Evolutionary conservation across 2,329 filamentous ascomycete species (phyloP), one percentile per base, ranked within the genome.

Genomic region (Trichoderma guizhouense): DNA sequence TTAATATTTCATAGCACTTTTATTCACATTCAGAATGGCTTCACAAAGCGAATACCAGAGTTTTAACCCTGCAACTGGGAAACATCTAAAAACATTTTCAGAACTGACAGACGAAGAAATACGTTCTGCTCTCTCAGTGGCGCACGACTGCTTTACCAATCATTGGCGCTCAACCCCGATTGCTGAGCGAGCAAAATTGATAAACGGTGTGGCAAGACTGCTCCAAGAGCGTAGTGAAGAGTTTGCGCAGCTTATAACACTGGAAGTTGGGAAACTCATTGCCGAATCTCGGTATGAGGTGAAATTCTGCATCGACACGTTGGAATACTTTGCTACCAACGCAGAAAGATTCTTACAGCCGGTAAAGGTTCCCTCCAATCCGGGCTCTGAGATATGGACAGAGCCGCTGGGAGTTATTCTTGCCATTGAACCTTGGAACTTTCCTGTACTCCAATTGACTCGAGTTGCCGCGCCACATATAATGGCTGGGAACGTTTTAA

Each of bases 341-440:
- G 64, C 24, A 30, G 39, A 67, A 32, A 39, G 15, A 14, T 34
- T 67, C 15, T 26, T 67, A 28, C 26, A 57, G 47, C 24, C 64
- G 9, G 26, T 57, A 18, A 24, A 26, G 2, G 51, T 53, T 3
- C 15, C 43, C 47, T 55, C 64, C 14, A 28, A 32, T 30, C 28
- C 62, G 11, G 53, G 53, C 8, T n/a, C 51, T 21, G 53, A 34
- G 21, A 18, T 58, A 18, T 28, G 18, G 21, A 32, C 65, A 3
- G 65, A 57, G 51, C 65, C 65, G 4, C 28, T 68, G 6, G 65
- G 65, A 32, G 51, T 58, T 7, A 53, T 68, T 1, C 51, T 68
- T n/a, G 68, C 68, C 0, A 93, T 94, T 79, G 93, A 94, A 77
- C 92, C 92, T 70, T 93, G 92, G 91, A 94, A 93, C 85, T 93